Percentiles rank a stretch among this genome's conserved stretches.
These are phyloP conservation scores for Porpolomopsis calyptriformis DNA, from an alignment of 768 basidiomycete genomes.

Conservation along the genomic window DNA sequence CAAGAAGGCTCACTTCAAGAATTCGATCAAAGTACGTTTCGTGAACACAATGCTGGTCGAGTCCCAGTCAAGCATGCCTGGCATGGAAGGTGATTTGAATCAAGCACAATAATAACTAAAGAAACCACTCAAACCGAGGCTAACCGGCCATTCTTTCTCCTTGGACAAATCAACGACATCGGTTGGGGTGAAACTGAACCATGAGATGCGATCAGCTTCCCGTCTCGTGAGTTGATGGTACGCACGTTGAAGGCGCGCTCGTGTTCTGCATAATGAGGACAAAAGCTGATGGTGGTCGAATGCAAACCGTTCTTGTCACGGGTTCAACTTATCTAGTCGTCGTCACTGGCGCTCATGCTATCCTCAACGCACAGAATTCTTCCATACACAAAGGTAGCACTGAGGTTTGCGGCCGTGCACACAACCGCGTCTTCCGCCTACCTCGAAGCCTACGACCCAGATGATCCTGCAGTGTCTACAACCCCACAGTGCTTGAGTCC, in stretches of 20 bases:
- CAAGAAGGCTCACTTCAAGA: conserved; percentile 48
- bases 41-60: conserved; percentile 67
- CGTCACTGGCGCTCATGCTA: no score
- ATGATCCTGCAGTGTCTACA: background rate
- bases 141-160: conserved; percentile 63
- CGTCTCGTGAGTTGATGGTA: background rate
- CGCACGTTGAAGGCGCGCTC: background rate
- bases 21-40: conserved; percentile 65
- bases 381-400: background rate
- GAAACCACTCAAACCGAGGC: conserved; percentile 39
- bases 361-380: background rate
- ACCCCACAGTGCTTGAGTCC: background rate
- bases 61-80: conserved; percentile 80
- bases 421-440: background rate
- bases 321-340: background rate
- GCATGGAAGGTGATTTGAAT: background rate
- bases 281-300: no score
- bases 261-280: background rate
- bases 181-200: conserved; percentile 48
- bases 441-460: background rate
- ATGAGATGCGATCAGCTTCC: background rate
- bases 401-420: background rate
- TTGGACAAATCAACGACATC: conserved; percentile 48
- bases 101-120: background rate
- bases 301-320: background rate